These are phyloP conservation scores for Odonthalia washingtoniensis DNA, from an alignment of 31 red algal genomes.

Conservation along the genomic window DNA sequence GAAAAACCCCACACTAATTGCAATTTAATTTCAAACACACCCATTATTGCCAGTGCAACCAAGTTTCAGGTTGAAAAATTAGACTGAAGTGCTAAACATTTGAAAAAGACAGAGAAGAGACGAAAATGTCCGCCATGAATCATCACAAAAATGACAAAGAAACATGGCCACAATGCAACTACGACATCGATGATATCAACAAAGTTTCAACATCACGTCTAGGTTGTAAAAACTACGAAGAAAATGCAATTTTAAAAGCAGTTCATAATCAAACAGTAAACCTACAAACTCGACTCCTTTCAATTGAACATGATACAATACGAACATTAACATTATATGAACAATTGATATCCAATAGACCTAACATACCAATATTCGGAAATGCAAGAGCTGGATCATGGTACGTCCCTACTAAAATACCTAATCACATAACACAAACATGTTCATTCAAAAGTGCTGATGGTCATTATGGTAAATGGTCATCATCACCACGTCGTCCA, in stretches of 20 bases:
- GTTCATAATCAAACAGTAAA: conserved; percentile 15
- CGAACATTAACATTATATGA: conserved; percentile 36
- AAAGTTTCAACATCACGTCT: conserved; percentile 12
- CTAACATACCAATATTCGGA: conserved; percentile 50
- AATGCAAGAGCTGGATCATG: conserved; percentile 71
- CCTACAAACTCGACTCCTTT: conserved; percentile 53
- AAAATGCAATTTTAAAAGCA: conserved; percentile 45
- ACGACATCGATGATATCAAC: no score
- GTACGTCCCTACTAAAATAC: conserved; percentile 57
- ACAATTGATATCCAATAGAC: not conserved
- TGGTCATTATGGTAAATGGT: conserved; percentile 72
- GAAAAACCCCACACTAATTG: no score
- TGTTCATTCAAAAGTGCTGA: conserved; percentile 67
- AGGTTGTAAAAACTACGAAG: conserved; percentile 30
- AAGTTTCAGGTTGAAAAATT: no score
- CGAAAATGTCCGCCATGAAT: no score
- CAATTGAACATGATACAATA: conserved; percentile 61
- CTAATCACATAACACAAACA: conserved; percentile 11
- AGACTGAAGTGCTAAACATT: no score
- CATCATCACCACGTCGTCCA: conserved; percentile 61
- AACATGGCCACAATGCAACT: no score
- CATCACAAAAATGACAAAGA: no score
- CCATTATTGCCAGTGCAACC: no score
- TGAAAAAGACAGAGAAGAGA: no score
- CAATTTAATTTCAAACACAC: no score